phyloP scores from a whole-genome alignment of 2,329 filamentous ascomycete genomes.

The Curvularia eragrostidis region DNA sequence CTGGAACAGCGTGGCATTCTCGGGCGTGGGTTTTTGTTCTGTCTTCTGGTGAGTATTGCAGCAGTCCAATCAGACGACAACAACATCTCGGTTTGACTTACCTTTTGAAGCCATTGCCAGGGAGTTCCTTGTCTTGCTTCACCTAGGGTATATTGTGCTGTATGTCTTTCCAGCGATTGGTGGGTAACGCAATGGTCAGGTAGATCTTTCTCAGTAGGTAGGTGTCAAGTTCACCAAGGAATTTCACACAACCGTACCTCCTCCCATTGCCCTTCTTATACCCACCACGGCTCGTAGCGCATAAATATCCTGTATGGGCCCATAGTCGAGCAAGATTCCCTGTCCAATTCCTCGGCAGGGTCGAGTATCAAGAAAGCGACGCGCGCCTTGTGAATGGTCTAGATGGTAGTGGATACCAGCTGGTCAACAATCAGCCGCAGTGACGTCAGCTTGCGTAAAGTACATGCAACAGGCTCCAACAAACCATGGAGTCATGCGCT shows the following conservation, averaged over 20 bases:
- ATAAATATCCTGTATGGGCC: constrained; percentile 6
- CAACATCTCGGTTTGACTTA: constrained; percentile 8
- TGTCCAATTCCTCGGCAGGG: constrained; percentile 19
- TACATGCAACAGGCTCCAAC: background rate
- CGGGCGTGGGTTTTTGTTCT: constrained; percentile 43
- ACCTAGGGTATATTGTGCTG: background rate
- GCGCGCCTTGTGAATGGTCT: constrained; percentile 16
- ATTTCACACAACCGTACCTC: constrained; percentile 1
- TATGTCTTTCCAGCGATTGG: background rate
- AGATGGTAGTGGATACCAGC: constrained; percentile 16
- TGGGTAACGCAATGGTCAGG: background rate
- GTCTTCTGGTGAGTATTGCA: constrained; percentile 14
- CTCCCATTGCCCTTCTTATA: constrained; percentile 11
- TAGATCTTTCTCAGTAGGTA: background rate
- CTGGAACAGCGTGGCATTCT: constrained; percentile 64
- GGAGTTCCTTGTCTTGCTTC: background rate
- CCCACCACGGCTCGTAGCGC: constrained; percentile 11
- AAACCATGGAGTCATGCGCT: background rate
- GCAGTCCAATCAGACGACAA: background rate
- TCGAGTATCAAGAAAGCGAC: constrained; percentile 9
- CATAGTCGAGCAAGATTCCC: constrained; percentile 29
- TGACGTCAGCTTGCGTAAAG: constrained; percentile 36
- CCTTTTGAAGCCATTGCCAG: constrained; percentile 38
- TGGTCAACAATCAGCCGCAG: constrained; percentile 32
- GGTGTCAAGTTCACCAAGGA: background rate